Base-by-base conservation (phyloP, 2,329 filamentous ascomycete species). In the Hymenoscyphus repandus region DNA sequence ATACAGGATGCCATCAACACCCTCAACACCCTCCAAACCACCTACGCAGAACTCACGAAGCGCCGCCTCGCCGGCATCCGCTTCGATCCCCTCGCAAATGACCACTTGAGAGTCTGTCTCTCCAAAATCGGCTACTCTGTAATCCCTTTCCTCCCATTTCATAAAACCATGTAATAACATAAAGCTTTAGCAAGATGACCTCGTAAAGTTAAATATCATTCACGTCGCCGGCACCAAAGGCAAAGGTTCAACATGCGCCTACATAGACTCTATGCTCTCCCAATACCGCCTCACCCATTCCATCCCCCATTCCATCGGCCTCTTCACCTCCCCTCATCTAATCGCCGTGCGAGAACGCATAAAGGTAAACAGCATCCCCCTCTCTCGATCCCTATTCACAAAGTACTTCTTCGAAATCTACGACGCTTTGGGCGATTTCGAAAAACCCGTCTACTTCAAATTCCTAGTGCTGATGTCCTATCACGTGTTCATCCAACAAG, bases 21-120 rank as follows among this genome's bases (percentile, higher is more conserved):
- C 36, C 80, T 97, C 64, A 97, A 97, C 69, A 86, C 88, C 40
- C 82, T 97, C 45, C 93, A 99, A 69, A 90, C 88, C 38, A 95
- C 95, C 47, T 92, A 86, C 66, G 80, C 86, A 44, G 79, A 90
- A 46, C 79, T 96, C 15, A 83, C 95, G 66, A 83, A 85, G 45
- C 83, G 93, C 46, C 79, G 83, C 49, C 88, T 88, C 66, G 86
- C 85, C 15, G 87, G 89, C 17, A 73, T 83, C 55, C 79, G 76
- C 27, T 82, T 88, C 62, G 87, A 93, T 68, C 75, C 81, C 53
- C 74, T 76, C 50, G 79, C 87, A 7, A 82, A 93, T 43, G 79
- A 81, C 2, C 88, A 96, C 68, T 95, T 95, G 82, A 77, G 82
- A 58, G 78, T 83, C 53, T 95, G 89, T 78, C 80, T 89, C 63